Conservation (phyloP, 495 filamentous ascomycete genomes). For the Viridothelium virens region DNA sequence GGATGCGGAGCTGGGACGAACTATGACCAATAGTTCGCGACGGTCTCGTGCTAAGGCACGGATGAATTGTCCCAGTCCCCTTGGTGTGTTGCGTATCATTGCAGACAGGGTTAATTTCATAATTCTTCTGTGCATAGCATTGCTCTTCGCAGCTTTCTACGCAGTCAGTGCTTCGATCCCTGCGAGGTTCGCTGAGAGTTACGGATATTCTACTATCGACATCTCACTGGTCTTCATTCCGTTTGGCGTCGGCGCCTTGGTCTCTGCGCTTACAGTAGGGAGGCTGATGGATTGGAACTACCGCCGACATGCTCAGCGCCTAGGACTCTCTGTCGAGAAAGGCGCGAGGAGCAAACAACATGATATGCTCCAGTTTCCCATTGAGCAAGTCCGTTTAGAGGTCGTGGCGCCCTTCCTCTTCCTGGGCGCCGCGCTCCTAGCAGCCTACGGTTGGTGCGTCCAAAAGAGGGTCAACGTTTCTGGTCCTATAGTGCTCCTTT, state of each 20-base stretch:
- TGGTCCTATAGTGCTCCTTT: constrained; percentile 38
- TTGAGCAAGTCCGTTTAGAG: constrained; percentile 39
- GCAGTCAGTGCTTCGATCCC: constrained; percentile 32
- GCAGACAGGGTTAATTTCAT: constrained; percentile 40
- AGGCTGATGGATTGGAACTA: constrained; percentile 41
- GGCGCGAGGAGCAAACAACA: constrained; percentile 37
- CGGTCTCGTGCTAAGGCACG: constrained; percentile 10
- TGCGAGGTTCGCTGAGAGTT: constrained; percentile 32
- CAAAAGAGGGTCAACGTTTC: constrained; percentile 33
- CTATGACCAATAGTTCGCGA: not conserved
- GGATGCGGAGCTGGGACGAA: constrained; percentile 12
- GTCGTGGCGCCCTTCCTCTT: constrained; percentile 37
- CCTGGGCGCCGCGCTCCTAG: constrained; percentile 32
- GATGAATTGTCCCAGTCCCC: constrained; percentile 17
- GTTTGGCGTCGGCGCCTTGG: constrained; percentile 37
- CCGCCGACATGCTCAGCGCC: constrained; percentile 31
- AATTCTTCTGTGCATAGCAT: constrained; percentile 38
- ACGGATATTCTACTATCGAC: constrained; percentile 39
- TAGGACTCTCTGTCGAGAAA: constrained; percentile 29
- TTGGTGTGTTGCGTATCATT: constrained; percentile 32
- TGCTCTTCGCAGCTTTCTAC: constrained; percentile 35
- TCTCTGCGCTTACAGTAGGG: constrained; percentile 35
- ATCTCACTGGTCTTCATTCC: constrained; percentile 45
- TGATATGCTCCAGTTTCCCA: constrained; percentile 35
- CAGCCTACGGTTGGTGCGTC: constrained; percentile 46